A percentile compares a stretch with the other conserved stretches of the same genome.
These are phyloP conservation scores for Umbelopsis vinacea DNA, from an alignment of 192 early-diverging fungal species.

Conservation along the genomic window DNA sequence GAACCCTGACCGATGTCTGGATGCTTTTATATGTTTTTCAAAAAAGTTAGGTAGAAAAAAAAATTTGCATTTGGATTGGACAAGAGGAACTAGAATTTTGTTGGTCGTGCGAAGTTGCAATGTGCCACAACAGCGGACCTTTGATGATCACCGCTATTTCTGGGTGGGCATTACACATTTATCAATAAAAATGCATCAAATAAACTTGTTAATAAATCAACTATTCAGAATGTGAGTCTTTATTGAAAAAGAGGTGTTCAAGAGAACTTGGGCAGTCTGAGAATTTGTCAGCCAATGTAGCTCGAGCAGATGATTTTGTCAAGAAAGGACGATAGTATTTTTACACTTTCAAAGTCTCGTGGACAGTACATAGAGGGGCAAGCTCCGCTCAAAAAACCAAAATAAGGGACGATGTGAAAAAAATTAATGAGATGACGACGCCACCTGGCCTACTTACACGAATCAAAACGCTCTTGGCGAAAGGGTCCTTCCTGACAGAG, in stretches of 20 bases:
- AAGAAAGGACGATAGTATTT: too few relatives aligned
- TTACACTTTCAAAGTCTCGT: slow-evolving; percentile 10
- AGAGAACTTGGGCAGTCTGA: too few relatives aligned
- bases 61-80: too few relatives aligned
- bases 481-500: slow-evolving; percentile 17
- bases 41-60: background rate
- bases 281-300: too few relatives aligned
- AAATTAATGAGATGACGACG: background rate
- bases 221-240: too few relatives aligned
- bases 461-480: background rate
- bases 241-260: too few relatives aligned
- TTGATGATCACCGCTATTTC: background rate
- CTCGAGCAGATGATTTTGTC: too few relatives aligned
- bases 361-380: background rate
- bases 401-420: background rate
- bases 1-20: background rate
- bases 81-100: background rate
- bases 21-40: background rate
- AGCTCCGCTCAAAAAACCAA: background rate
- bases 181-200: background rate
- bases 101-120: slow-evolving; percentile 12
- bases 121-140: slow-evolving; percentile 11
- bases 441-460: background rate
- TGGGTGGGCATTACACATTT: background rate
- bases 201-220: too few relatives aligned